Percentiles rank a stretch among this genome's conserved stretches.
Conservation (phyloP, 768 basidiomycete genomes). For the Cystofilobasidium bisporidii region DNA sequence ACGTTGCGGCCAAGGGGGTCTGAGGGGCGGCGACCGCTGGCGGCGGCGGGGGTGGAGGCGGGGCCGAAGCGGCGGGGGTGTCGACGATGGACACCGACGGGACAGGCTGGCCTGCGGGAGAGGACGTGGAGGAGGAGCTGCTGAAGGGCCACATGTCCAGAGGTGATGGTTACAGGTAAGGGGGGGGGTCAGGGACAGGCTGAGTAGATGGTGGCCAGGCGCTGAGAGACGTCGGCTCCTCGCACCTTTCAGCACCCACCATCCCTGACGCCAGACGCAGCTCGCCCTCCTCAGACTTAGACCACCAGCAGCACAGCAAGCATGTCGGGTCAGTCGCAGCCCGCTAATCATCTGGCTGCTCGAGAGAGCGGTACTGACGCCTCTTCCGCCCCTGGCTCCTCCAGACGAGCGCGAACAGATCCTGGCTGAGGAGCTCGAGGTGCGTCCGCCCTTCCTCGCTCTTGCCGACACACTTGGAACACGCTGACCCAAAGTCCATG, state of each 20-base stretch:
- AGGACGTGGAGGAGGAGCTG: background rate
- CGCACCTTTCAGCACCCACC: background rate
- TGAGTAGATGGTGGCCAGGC: background rate
- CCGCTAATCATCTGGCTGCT: background rate
- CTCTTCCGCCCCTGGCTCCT: background rate
- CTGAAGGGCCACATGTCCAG: slow-evolving; percentile 1
- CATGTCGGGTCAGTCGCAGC: background rate
- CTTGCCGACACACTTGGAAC: no score
- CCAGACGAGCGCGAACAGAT: slow-evolving; percentile 37
- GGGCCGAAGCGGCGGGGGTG: background rate
- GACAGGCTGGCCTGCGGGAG: background rate
- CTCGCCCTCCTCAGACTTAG: no score
- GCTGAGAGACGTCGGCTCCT: background rate
- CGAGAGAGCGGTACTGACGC: background rate
- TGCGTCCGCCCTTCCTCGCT: slow-evolving; percentile 39
- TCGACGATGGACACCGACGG: background rate
- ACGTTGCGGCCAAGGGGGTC: background rate
- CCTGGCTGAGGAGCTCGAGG: slow-evolving; percentile 85
- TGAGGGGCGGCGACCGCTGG: background rate
- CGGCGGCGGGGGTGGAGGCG: background rate
- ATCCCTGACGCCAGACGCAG: background rate
- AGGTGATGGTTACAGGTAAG: no score
- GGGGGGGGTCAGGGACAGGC: background rate
- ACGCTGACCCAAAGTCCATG: no score
- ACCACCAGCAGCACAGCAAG: background rate